phyloP scores from a whole-genome alignment of 2,329 filamentous ascomycete genomes.

The Botrytis deweyae region DNA sequence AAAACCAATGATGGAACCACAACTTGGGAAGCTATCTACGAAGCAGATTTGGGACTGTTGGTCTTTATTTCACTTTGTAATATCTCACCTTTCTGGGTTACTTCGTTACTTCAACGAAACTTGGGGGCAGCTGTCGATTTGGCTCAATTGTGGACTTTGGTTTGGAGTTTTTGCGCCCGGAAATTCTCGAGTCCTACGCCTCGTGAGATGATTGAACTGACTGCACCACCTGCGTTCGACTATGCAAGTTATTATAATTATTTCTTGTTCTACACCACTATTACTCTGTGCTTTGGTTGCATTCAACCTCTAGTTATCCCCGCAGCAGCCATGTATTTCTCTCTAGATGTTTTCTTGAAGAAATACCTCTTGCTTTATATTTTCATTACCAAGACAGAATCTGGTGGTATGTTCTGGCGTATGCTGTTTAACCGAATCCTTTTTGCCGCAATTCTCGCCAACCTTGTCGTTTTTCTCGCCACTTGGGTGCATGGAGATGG shows the following conservation, averaged over 20 bases:
- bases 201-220: conserved; percentile 85
- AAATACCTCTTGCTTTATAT: conserved; percentile 95
- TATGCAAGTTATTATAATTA: conserved; percentile 98
- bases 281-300: conserved; percentile 79
- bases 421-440: conserved; percentile 90
- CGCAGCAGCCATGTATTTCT: conserved; percentile 86
- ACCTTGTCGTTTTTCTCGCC: conserved; percentile 74
- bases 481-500: conserved; percentile 68
- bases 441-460: conserved; percentile 75
- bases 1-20: conserved; percentile 56
- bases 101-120: conserved; percentile 89
- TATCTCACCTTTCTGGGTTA: conserved; percentile 90
- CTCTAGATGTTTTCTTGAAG: conserved; percentile 83
- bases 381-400: conserved; percentile 95
- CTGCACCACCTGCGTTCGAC: conserved; percentile 88
- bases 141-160: conserved; percentile 80
- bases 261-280: conserved; percentile 90
- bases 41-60: conserved; percentile 60
- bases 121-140: conserved; percentile 91
- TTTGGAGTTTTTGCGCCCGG: conserved; percentile 81
- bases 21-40: conserved; percentile 67
- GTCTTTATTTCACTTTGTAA: conserved; percentile 75
- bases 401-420: conserved; percentile 89
- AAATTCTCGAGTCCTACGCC: conserved; percentile 87
- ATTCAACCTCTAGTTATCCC: conserved; percentile 86